Base-by-base conservation (phyloP, 495 filamentous ascomycete species). In the Letharia columbiana region DNA sequence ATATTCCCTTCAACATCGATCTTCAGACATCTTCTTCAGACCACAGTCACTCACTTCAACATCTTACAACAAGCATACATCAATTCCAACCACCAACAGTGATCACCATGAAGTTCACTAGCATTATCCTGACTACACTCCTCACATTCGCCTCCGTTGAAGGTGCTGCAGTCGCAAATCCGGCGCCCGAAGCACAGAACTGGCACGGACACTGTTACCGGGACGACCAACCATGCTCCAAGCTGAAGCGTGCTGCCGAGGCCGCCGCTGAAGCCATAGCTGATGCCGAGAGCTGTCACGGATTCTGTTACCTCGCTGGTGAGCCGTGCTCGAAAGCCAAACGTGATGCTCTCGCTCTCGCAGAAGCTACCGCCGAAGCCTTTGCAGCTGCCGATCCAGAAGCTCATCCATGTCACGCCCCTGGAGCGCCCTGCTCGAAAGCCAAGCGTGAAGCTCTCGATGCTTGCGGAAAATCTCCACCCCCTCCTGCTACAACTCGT, bases 21-120 rank as follows among this genome's bases (percentile, higher is more conserved):
- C 68, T 57, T 42, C 45, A 23, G 39, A 62, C n/a, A 31, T 56
- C 63, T 68, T 63, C 39, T 40, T 50, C 54, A 56, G 41, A 61
- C 44, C 59, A 28, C 60, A 61, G 42, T 66, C 54, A 45, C 37
- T 61, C 56, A 64, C 28, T 54, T 49, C 37, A 37, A 17, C 52
- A 69, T 66, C 63, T 10, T 23, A 40, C 57, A 37, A 45, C 33
- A 65, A 60, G 31, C 64, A 44, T 60, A 61, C 61, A 60, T 42
- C 54, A 64, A 28, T 65, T 57, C 68, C 39, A 64, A 62, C 44
- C 40, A 64, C 57, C 60, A 41, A n/a, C 20, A 61, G 47, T 52
- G 63, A 57, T 61, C 72, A 77, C 64, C 39, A 84, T 85, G 82
- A 83, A 83, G 79, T 64, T 81, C 70, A 69, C 75, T 61, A 69